Evolutionary conservation across 768 basidiomycete species (phyloP), one percentile per base, ranked within the genome.

Genomic region (Lactarius tabidus): DNA sequence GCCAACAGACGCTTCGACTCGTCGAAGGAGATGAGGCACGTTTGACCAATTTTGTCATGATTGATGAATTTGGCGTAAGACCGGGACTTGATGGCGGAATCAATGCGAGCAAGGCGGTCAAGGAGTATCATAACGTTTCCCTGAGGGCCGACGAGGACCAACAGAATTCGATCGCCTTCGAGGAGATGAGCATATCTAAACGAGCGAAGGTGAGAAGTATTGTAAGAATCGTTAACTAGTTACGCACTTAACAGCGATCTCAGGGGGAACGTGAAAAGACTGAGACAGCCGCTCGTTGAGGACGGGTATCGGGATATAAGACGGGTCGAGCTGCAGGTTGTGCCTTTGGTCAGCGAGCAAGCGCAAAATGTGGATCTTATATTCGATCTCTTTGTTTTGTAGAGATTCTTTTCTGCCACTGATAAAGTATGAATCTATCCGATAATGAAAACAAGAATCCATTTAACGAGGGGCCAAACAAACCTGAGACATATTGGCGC

Each of bases 1-100:
- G 79, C 78, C 18, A 86, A 68, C 74, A 81, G 78, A 1, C 80
- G 78, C 67, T 79, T 82, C 12, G 74, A 71, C 67, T 86, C 84
- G 53, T 86, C 83, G 61, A 79, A 84, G 0, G 85, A 76, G 6
- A 85, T 52, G 9, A 81, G 20, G 55, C 78, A 76, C 7, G 80
- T 74, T 3, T 75, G 71, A 0, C 82, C 84, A 15, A 84, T 76
- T 68, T 80, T 83, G 62, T 81, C 78, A 8, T 75, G 77, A 57
- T 79, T 74, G 20, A 85, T 69, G 0, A 28, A 39, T 59, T 64
- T 54, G 10, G 35, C 60, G 23, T 20, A 17, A 2, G 48, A 35
- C 6, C 20, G 29, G 12, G 33, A 56, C 17, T 1, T 1, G 10
- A 59, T 52, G 6, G 57, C 51, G 8, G 17, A 9, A 7, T 51